These are phyloP conservation scores for Mortierella sp. DNA, from an alignment of 371 early-diverging fungal genomes.

Conservation along the genomic window DNA sequence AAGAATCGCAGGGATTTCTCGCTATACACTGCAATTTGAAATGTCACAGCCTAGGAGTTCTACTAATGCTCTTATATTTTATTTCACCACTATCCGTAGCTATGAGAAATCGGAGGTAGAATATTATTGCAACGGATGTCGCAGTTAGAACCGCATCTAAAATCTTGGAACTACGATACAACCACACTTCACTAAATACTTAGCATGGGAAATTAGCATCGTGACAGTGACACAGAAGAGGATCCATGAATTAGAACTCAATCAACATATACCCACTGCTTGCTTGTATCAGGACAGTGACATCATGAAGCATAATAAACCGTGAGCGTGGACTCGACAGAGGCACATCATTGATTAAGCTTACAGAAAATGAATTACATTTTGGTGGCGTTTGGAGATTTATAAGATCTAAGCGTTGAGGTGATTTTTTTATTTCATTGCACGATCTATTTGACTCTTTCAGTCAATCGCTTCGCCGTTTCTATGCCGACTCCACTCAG, in stretches of 20 bases:
- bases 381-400: background rate
- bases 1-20: background rate
- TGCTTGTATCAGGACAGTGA: no score
- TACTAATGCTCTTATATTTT: background rate
- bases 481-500: background rate
- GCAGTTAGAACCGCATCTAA: background rate
- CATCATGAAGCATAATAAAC: background rate
- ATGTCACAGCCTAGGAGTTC: background rate
- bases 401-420: no score
- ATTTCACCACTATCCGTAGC: constrained; percentile 3
- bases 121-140: constrained; percentile 28
- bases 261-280: background rate
- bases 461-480: background rate
- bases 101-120: constrained; percentile 43
- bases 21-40: background rate
- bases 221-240: no score
- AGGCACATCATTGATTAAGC: background rate
- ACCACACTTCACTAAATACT: no score
- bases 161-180: no score
- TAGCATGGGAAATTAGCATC: background rate
- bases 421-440: no score
- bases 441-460: background rate
- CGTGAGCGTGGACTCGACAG: background rate
- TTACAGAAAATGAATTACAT: background rate
- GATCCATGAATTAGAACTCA: background rate